Conservation (phyloP, 169 alveolate genomes). For the Plasmodium fragile region DNA sequence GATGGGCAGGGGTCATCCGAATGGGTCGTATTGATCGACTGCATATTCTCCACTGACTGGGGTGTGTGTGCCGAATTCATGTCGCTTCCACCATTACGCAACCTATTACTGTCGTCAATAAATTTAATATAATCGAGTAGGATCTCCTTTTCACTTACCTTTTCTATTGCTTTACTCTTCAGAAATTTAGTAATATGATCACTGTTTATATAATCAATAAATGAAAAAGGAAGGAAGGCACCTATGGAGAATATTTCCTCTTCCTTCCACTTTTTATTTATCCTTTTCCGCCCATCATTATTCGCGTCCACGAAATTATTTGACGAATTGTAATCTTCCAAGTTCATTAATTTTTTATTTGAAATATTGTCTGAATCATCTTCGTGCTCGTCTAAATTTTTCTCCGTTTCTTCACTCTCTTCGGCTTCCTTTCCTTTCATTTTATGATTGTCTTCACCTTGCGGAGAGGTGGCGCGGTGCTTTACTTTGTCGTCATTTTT, state of each 20-base stretch:
- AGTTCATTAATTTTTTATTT: constrained; percentile 1
- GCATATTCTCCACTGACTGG: background rate
- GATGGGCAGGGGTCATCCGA: background rate
- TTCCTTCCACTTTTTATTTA: constrained; percentile 73
- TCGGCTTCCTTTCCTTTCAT: background rate
- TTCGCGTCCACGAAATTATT: constrained; percentile 4
- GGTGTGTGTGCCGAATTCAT: background rate
- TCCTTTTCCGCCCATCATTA: constrained; percentile 15
- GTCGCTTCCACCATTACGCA: background rate
- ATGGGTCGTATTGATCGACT: background rate
- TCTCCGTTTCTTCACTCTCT: background rate
- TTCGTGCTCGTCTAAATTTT: background rate
- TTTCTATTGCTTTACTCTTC: constrained; percentile 39
- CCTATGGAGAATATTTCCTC: constrained; percentile 74
- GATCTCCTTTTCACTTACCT: constrained; percentile 53
- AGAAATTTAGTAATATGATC: constrained; percentile 24
- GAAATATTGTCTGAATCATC: background rate
- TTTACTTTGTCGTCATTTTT: background rate
- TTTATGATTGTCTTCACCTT: constrained; percentile 7
- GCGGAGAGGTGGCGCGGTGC: background rate
- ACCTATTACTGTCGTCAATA: constrained; percentile 15
- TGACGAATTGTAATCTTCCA: background rate
- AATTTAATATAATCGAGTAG: constrained; percentile 53
- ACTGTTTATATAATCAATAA: constrained; percentile 73
- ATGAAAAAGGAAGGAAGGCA: constrained; percentile 65